Evolutionary conservation across 2,329 filamentous ascomycete genomes (phyloP).

Genomic region (Sclerotinia borealis): DNA sequence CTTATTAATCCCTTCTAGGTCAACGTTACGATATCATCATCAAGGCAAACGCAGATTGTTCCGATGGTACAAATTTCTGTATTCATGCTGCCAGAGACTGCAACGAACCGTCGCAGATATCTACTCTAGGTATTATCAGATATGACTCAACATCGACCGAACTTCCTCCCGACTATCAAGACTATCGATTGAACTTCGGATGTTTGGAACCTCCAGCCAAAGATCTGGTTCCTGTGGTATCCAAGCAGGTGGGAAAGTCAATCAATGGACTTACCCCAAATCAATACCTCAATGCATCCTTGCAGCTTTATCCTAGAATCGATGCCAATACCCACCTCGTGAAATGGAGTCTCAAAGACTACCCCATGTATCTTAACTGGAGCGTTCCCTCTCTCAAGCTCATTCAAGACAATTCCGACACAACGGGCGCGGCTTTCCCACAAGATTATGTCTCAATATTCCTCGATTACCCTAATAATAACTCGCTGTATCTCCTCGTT

Average conservation of each 20-base stretch:
- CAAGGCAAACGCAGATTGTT: constrained; percentile 36
- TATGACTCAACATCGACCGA: constrained; percentile 20
- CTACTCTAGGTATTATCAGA: constrained; percentile 22
- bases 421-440: background rate
- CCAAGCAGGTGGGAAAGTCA: constrained; percentile 17
- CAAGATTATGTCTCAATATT: background rate
- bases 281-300: constrained; percentile 16
- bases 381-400: constrained; percentile 37
- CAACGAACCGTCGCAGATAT: constrained; percentile 40
- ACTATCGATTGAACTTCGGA: constrained; percentile 3
- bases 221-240: constrained; percentile 27
- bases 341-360: constrained; percentile 41
- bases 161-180: constrained; percentile 16
- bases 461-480: constrained; percentile 37
- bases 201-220: constrained; percentile 23
- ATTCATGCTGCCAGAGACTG: constrained; percentile 46
- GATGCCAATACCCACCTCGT: constrained; percentile 26
- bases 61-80: constrained; percentile 45
- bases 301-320: constrained; percentile 8
- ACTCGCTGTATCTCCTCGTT: constrained; percentile 28
- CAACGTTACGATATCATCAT: constrained; percentile 42
- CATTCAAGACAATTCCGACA: constrained; percentile 16
- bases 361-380: constrained; percentile 41
- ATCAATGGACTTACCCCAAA: constrained; percentile 11
- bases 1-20: constrained; percentile 34